Conservation (phyloP, 2,329 filamentous ascomycete genomes). For the Curvularia eragrostidis region DNA sequence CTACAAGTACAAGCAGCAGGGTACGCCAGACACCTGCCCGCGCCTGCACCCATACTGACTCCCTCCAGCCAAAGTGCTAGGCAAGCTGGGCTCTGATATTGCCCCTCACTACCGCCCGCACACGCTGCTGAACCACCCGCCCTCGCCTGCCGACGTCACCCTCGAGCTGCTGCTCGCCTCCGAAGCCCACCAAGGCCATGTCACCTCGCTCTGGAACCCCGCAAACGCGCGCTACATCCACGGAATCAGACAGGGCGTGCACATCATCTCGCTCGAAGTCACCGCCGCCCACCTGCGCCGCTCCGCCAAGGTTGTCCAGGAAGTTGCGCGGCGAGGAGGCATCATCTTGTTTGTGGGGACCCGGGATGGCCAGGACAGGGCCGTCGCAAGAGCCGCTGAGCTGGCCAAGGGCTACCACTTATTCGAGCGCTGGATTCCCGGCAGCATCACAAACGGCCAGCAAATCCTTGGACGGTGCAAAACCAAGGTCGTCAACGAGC, state of each 20-base stretch:
- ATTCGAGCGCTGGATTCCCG: constrained; percentile 92
- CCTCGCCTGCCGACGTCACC: constrained; percentile 78
- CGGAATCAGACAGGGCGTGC: constrained; percentile 84
- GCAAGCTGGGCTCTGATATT: constrained; percentile 50
- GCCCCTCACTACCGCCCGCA: constrained; percentile 68
- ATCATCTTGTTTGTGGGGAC: constrained; percentile 92
- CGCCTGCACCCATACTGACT: constrained; percentile 16
- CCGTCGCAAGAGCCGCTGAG: constrained; percentile 81
- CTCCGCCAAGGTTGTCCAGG: constrained; percentile 89
- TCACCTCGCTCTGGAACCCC: constrained; percentile 91
- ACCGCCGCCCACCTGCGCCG: constrained; percentile 90
- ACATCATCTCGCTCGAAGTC: constrained; percentile 90
- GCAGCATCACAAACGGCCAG: constrained; percentile 89
- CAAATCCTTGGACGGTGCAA: constrained; percentile 77
- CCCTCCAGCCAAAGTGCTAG: constrained; percentile 43
- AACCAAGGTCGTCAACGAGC: constrained; percentile 77
- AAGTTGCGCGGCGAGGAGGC: constrained; percentile 81
- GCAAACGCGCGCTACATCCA: constrained; percentile 93
- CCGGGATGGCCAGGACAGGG: constrained; percentile 77
- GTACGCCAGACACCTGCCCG: constrained; percentile 25
- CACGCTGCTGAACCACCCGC: constrained; percentile 73
- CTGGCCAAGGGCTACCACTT: constrained; percentile 82
- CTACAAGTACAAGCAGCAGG: constrained; percentile 52
- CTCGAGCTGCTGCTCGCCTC: constrained; percentile 77
- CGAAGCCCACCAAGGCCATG: constrained; percentile 73